Percentiles rank a stretch among this genome's conserved stretches.
phyloP scores from a whole-genome alignment of 306 rosid genomes.

The Gastrolobium bilobum region DNA sequence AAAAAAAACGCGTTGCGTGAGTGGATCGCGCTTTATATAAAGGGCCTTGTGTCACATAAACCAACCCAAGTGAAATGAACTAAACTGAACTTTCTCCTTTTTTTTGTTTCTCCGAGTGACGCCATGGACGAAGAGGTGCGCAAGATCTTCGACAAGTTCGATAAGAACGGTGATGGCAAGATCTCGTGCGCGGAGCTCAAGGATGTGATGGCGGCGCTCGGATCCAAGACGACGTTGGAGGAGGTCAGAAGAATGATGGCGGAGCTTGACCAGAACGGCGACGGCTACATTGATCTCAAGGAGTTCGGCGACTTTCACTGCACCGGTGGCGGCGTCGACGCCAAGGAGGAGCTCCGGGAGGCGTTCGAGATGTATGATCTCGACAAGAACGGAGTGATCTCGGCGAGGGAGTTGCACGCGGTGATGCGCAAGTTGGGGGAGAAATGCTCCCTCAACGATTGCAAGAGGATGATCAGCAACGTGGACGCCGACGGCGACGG shows the following conservation, averaged over 20 bases:
- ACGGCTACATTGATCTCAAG: conserved; percentile 75
- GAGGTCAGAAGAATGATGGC: conserved; percentile 76
- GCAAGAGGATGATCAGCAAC: conserved; percentile 70
- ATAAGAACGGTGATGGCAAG: conserved; percentile 87
- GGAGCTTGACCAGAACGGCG: conserved; percentile 82
- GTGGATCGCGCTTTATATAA: conserved; percentile 13
- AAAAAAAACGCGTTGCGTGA: conserved; percentile 34
- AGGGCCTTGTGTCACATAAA: neutral
- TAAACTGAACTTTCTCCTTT: neutral
- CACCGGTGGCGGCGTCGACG: conserved; percentile 20
- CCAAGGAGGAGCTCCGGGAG: conserved; percentile 79
- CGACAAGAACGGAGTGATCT: conserved; percentile 88
- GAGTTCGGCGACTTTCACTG: conserved; percentile 77
- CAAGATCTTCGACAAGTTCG: conserved; percentile 80
- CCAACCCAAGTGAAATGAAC: neutral
- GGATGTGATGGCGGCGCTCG: conserved; percentile 60
- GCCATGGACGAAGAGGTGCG: conserved; percentile 73
- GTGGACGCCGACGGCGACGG: conserved; percentile 94
- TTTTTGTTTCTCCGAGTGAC: neutral
- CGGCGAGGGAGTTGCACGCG: conserved; percentile 70
- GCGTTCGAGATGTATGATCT: conserved; percentile 85
- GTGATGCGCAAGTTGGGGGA: conserved; percentile 78
- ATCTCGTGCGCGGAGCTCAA: conserved; percentile 77
- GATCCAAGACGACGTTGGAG: conserved; percentile 61
- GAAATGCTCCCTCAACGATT: conserved; percentile 74